Base-by-base conservation (phyloP, 2,329 filamentous ascomycete genomes). In the Fusarium keratoplasticum region DNA sequence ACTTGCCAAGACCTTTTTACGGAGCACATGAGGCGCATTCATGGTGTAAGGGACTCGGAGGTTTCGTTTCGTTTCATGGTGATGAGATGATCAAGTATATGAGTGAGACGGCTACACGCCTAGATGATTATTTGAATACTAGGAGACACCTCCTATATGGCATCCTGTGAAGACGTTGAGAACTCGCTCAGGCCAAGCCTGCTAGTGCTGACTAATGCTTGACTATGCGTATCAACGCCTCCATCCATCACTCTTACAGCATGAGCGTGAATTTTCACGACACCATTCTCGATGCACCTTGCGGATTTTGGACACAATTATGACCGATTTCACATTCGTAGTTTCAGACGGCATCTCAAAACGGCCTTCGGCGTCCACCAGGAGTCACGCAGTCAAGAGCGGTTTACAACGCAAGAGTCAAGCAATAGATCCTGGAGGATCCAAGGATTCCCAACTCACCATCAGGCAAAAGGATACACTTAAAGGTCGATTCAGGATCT, bases 11-110 rank as follows among this genome's bases (percentile, higher is more conserved):
- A 74, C 62, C 50, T 61, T 63, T 64, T 22, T 57, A 66, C 69
- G 63, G 66, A 75, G 69, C 71, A 74, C 71, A 66, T 54, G 57
- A 74, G 64, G 71, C 71, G 71, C 64, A 74, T 66, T 29, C 67
- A 63, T 66, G 68, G 61, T 69, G 61, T 40, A 69, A 64, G 57
- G 63, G 60, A 55, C 60, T 73, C 27, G 13, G 44, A 42, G 63
- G 58, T 59, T 29, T 65, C 52, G 71, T 67, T 67, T 73, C 50
- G 67, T 64, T 40, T 42, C 60, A 59, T 40, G 62, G 47, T 71
- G 57, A 67, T 59, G 38, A 70, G 70, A 63, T 47, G 40, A 64
- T 44, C 38, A 42, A 61, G 70, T 52, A 50, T 71, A 71, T 71
- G 62, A 67, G 70, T 73, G 54, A 36, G 33, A 55, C 22, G 58